phyloP scores from a whole-genome alignment of 345 rosid genomes.

The Hibiscus trionum region DNA sequence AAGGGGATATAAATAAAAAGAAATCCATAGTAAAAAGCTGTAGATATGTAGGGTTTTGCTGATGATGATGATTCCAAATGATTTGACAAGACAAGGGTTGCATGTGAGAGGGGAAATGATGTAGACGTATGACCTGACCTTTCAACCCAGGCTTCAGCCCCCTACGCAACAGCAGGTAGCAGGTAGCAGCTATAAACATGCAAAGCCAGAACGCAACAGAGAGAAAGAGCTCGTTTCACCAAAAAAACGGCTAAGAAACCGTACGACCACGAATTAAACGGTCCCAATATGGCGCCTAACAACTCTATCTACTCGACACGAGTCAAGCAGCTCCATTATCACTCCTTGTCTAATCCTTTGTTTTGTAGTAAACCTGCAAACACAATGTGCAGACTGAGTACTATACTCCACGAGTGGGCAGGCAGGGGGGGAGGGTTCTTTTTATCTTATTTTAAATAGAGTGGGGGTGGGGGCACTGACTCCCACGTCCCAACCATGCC shows the following conservation, averaged over 20 bases:
- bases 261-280: constrained; percentile 6
- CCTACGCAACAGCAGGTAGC: not conserved
- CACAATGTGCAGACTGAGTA: no score
- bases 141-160: not conserved
- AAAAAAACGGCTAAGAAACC: constrained; percentile 10
- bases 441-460: not conserved
- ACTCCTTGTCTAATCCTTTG: not conserved
- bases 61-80: not conserved
- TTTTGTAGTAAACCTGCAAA: not conserved
- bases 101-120: constrained; percentile 13
- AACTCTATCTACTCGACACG: not conserved
- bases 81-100: constrained; percentile 11
- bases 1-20: no score
- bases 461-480: not conserved
- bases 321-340: not conserved
- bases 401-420: constrained; percentile 6
- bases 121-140: constrained; percentile 10
- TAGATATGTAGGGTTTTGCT: not conserved
- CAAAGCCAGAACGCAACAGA: not conserved
- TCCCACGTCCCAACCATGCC: not conserved
- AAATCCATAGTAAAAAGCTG: not conserved
- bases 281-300: not conserved
- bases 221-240: not conserved
- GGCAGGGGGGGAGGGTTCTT: not conserved
- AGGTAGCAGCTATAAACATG: not conserved